A percentile compares a stretch with the other conserved stretches of the same genome.
phyloP scores from a whole-genome alignment of 2,329 filamentous ascomycete genomes.

The Trichoderma koningii region DNA sequence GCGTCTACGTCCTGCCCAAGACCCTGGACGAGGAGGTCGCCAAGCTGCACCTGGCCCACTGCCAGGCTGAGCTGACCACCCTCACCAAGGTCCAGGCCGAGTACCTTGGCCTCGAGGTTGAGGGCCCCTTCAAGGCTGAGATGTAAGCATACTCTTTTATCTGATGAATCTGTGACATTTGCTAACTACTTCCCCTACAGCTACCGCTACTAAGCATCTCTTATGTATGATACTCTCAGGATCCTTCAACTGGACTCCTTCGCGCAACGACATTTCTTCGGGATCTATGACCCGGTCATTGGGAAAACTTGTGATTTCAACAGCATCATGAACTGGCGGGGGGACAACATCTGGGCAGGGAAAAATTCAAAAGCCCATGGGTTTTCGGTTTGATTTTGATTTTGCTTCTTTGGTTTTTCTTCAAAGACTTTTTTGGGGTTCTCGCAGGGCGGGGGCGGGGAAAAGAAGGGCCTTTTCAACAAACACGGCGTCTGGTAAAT shows the following conservation, averaged over 20 bases:
- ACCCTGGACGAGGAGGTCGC: constrained; percentile 99
- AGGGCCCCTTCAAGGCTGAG: constrained; percentile 96
- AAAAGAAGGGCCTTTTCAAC: constrained; percentile 46
- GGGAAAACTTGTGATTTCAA: constrained; percentile 48
- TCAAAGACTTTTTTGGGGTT: constrained; percentile 31
- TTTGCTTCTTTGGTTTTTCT: background rate
- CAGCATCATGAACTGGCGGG: constrained; percentile 48
- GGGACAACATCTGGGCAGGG: constrained; percentile 41
- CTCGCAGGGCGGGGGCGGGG: constrained; percentile 38
- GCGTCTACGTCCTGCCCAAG: constrained; percentile 96
- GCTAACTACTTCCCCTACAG: constrained; percentile 33
- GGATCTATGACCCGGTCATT: constrained; percentile 38
- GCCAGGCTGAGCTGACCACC: constrained; percentile 90
- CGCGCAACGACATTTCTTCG: constrained; percentile 41
- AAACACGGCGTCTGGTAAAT: constrained; percentile 42
- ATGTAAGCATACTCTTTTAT: constrained; percentile 59
- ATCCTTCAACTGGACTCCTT: constrained; percentile 46
- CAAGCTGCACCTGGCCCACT: constrained; percentile 86
- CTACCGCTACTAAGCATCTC: constrained; percentile 49
- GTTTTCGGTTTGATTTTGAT: constrained; percentile 28
- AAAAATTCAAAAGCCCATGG: constrained; percentile 35
- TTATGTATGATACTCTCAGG: constrained; percentile 39
- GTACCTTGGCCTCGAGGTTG: constrained; percentile 82
- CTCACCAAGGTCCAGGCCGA: constrained; percentile 87
- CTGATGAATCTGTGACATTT: background rate